Percentiles rank a stretch among this genome's conserved stretches.
phyloP scores from a whole-genome alignment of 176 grass and related monocot genomes.

The Elymus sibiricus region DNA sequence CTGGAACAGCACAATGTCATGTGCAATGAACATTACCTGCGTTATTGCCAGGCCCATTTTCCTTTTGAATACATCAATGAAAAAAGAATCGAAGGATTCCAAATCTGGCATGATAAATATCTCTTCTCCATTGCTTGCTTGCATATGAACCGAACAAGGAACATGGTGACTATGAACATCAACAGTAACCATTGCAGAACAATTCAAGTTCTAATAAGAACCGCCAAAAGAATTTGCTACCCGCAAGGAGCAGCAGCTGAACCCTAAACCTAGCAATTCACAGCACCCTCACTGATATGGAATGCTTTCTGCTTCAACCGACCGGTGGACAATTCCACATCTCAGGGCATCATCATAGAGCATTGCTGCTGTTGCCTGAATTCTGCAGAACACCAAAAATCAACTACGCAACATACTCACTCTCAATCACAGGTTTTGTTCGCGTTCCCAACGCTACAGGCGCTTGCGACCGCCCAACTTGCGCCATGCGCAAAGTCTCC shows the following conservation, averaged over 20 bases:
- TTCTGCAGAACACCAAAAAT: not conserved
- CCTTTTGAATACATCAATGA: constrained; percentile 46
- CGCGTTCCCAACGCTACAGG: constrained; percentile 57
- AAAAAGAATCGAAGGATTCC: constrained; percentile 42
- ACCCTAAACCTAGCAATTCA: not conserved
- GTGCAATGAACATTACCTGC: constrained; percentile 58
- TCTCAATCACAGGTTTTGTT: constrained; percentile 80
- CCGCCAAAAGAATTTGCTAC: constrained; percentile 45
- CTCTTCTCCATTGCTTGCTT: constrained; percentile 29
- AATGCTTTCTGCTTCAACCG: constrained; percentile 3
- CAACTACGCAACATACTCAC: constrained; percentile 51
- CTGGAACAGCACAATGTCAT: not conserved
- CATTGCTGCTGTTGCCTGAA: not conserved
- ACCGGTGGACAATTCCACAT: constrained; percentile 21
- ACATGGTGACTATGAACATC: constrained; percentile 39
- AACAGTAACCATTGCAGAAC: constrained; percentile 23
- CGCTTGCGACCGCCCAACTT: constrained; percentile 61
- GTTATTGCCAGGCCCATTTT: constrained; percentile 64
- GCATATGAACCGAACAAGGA: constrained; percentile 34
- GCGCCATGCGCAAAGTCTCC: constrained; percentile 66
- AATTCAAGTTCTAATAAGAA: constrained; percentile 10
- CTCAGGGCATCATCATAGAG: constrained; percentile 15
- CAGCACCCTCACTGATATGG: not conserved
- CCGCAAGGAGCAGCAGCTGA: not conserved
- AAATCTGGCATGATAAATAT: constrained; percentile 12